Percentiles rank a stretch among this genome's conserved stretches.
These are phyloP conservation scores for Conidiobolus incongruus DNA, from an alignment of 371 early-diverging fungal species.

Conservation along the genomic window DNA sequence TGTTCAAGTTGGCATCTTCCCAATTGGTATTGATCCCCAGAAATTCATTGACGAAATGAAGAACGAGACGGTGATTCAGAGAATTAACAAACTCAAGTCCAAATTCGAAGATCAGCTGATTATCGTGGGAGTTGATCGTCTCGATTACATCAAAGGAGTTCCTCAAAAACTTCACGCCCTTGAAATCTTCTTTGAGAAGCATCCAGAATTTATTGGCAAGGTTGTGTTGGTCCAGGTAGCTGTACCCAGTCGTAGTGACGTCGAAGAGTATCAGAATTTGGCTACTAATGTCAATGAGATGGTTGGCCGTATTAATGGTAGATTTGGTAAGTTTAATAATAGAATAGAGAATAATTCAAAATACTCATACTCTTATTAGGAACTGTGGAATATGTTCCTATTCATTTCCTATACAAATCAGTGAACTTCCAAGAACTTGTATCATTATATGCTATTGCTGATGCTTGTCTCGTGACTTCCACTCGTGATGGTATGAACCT, in stretches of 20 bases:
- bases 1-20: constrained; percentile 92
- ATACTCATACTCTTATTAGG: constrained; percentile 6
- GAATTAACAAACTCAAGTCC: constrained; percentile 54
- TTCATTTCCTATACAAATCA: constrained; percentile 94
- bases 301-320: constrained; percentile 92
- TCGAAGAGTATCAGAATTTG: constrained; percentile 92
- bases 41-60: constrained; percentile 68
- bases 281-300: constrained; percentile 79
- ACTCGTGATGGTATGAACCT: constrained; percentile 99
- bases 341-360: background rate
- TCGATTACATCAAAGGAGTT: constrained; percentile 99
- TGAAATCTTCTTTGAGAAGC: constrained; percentile 70
- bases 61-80: constrained; percentile 32
- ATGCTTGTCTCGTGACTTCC: constrained; percentile 93
- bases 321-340: constrained; percentile 21
- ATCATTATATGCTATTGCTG: constrained; percentile 86
- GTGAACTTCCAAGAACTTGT: constrained; percentile 89
- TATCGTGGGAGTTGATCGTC: constrained; percentile 95
- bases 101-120: constrained; percentile 77
- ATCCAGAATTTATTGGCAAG: constrained; percentile 88
- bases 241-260: constrained; percentile 90
- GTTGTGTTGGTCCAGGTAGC: constrained; percentile 93
- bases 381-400: constrained; percentile 89
- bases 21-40: constrained; percentile 98
- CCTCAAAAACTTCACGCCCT: constrained; percentile 96